Base-by-base conservation (phyloP, 345 rosid genomes). In the Stellera chamaejasme region DNA sequence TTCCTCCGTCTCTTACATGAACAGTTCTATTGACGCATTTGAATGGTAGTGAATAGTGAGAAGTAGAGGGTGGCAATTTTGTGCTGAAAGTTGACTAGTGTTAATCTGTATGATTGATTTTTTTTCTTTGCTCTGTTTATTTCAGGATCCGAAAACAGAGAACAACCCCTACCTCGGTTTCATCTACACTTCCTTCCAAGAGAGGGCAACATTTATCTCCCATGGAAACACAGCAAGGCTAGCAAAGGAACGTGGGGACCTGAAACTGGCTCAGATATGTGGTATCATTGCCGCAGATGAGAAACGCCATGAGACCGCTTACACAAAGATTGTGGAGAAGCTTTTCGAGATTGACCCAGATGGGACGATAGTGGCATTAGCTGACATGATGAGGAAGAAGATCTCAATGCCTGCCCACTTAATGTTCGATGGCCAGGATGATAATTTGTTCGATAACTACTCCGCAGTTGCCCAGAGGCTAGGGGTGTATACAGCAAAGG, bases 151-250 rank as follows among this genome's bases (percentile, higher is more conserved):
- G 28, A 74, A 75, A 68, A 79, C 91, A 12, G 88, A 81, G 56
- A 84, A 84, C 75, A 84, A 72, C 46, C 91, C 91, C 10, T 84
- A 84, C 69, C 77, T 81, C 41, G 88, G 91, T 47, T 82, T 81
- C 71, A 77, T 84, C 69, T 84, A 84, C 72, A 84, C 91, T 11
- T 81, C 91, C 44, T 84, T 84, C 65, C 91, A 84, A 74, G 91
- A 84, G 60, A 79, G 91, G 72, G 91, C 88, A 44, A 84, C 91
- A 10, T 84, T 82, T 59, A 66, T 84, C 51, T 84, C 91, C 64
- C 88, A 84, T 54, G 91, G 91, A 43, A 84, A 84, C 76, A 84
- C 88, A 6, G 91, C 91, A 14, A 69, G 83, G 60, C 73, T 42
- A 5, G 91, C 85, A 51, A 84, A 81, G 70, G 80, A 75, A 11